Conservation (phyloP, 1,284 basidiomycete genomes). For the Microbotryum intermedium region DNA sequence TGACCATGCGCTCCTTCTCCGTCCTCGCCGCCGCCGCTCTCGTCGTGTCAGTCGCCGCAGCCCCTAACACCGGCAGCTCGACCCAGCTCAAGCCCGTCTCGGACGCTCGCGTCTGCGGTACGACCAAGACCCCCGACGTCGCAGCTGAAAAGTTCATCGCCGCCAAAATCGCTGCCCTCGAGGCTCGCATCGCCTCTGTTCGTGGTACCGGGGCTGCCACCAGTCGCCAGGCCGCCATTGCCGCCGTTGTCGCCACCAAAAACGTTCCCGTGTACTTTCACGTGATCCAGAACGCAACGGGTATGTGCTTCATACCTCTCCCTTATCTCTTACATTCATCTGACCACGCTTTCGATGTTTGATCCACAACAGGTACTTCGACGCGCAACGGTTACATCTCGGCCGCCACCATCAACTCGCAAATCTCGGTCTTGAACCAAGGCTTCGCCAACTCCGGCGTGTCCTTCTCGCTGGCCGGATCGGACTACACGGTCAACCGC, state of each 20-base stretch:
- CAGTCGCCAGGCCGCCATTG: background rate
- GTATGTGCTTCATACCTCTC: no score
- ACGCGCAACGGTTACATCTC: background rate
- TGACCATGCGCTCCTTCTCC: background rate
- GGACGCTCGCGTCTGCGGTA: background rate
- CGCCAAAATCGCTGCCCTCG: background rate
- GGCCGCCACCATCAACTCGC: conserved; percentile 29
- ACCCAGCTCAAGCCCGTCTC: background rate
- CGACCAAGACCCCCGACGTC: background rate
- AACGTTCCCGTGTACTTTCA: background rate
- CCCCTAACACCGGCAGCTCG: background rate
- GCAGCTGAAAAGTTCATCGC: background rate
- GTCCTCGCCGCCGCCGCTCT: background rate
- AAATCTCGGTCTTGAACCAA: conserved; percentile 47
- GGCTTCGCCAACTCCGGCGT: conserved; percentile 45
- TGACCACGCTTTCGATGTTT: no score
- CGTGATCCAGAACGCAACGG: background rate
- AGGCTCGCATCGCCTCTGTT: conserved; percentile 1
- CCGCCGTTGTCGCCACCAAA: background rate
- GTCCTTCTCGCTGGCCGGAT: conserved; percentile 45
- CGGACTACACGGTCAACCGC: conserved; percentile 45
- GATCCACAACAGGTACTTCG: background rate
- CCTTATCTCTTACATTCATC: no score
- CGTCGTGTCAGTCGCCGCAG: background rate
- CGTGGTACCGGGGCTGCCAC: background rate